Percentiles rank a stretch among this genome's conserved stretches.
These are phyloP conservation scores for Plasmodium billcollinsi DNA, from an alignment of 169 alveolate genomes.

Conservation along the genomic window DNA sequence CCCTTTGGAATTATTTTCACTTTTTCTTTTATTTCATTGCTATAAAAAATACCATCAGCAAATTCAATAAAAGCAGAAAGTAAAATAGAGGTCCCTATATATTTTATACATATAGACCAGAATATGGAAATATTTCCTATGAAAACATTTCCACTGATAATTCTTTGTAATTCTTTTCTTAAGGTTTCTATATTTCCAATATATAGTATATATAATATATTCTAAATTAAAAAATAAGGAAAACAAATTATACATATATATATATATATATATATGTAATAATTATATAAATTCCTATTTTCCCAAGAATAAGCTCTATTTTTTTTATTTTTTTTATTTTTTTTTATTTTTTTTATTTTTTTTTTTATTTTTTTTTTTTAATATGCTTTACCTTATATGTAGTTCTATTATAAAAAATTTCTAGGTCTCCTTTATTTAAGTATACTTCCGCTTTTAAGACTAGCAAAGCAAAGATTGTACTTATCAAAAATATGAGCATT, in stretches of 20 bases:
- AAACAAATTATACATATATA: background rate
- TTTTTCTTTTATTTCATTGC: conserved; percentile 55
- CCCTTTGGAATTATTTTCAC: conserved; percentile 69
- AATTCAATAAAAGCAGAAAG: conserved; percentile 83
- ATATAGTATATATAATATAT: conserved; percentile 75
- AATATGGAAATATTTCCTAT: conserved; percentile 77
- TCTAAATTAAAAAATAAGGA: background rate
- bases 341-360: background rate
- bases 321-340: background rate
- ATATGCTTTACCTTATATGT: conserved; percentile 39
- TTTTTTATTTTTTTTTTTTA: background rate
- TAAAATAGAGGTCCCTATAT: conserved; percentile 82
- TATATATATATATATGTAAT: background rate
- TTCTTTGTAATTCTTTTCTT: conserved; percentile 78
- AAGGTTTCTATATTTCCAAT: conserved; percentile 82
- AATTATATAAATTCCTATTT: background rate
- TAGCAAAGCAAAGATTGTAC: conserved; percentile 22
- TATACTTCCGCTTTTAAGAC: conserved; percentile 13
- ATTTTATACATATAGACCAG: conserved; percentile 86
- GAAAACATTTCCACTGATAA: conserved; percentile 77
- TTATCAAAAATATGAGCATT: conserved; percentile 15
- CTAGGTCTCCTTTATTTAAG: background rate
- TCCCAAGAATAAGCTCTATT: too few relatives aligned
- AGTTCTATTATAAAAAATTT: background rate
- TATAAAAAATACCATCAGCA: conserved; percentile 81